A percentile compares a stretch with the other conserved stretches of the same genome.
These are phyloP conservation scores for Eucommia ulmoides DNA, from an alignment of 257 asterid species.

Conservation along the genomic window DNA sequence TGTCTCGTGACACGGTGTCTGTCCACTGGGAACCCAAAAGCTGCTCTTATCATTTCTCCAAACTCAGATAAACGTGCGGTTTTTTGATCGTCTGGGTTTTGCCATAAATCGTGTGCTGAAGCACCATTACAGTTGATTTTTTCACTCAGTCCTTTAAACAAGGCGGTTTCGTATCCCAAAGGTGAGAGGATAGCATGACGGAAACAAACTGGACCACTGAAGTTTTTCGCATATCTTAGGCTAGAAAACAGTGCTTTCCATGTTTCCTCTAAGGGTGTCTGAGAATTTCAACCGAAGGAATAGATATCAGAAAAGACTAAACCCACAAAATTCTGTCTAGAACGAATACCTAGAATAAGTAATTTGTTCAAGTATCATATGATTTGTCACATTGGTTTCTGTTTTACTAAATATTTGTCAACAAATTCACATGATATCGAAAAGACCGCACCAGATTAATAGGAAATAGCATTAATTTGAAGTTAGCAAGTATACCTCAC, in stretches of 20 bases:
- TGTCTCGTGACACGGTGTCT: slow-evolving; percentile 24
- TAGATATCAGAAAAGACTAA: background rate
- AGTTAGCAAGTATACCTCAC: slow-evolving; percentile 51
- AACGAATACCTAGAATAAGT: too few species aligned
- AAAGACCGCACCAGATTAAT: too few species aligned
- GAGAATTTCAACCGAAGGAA: slow-evolving; percentile 7
- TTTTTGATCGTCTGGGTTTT: slow-evolving; percentile 42
- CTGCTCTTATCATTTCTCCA: slow-evolving; percentile 90
- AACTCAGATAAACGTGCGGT: slow-evolving; percentile 88
- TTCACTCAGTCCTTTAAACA: slow-evolving; percentile 70
- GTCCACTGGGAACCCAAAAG: slow-evolving; percentile 63
- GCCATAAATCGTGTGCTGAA: slow-evolving; percentile 55
- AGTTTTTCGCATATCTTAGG: slow-evolving; percentile 73
- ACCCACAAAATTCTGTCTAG: too few species aligned
- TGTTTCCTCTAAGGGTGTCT: slow-evolving; percentile 88
- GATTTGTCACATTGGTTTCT: too few species aligned
- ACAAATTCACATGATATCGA: too few species aligned
- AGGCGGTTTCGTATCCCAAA: slow-evolving; percentile 84
- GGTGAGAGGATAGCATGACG: slow-evolving; percentile 86
- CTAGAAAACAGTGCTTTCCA: slow-evolving; percentile 84
- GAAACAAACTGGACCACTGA: slow-evolving; percentile 58
- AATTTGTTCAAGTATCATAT: too few species aligned
- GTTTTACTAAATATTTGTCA: too few species aligned
- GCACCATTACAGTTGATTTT: slow-evolving; percentile 56
- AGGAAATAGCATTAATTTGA: too few species aligned